Evolutionary conservation across 2,329 filamentous ascomycete genomes (phyloP), one percentile per base, ranked within the genome.

Genomic region (Pseudogymnoascus sp.): DNA sequence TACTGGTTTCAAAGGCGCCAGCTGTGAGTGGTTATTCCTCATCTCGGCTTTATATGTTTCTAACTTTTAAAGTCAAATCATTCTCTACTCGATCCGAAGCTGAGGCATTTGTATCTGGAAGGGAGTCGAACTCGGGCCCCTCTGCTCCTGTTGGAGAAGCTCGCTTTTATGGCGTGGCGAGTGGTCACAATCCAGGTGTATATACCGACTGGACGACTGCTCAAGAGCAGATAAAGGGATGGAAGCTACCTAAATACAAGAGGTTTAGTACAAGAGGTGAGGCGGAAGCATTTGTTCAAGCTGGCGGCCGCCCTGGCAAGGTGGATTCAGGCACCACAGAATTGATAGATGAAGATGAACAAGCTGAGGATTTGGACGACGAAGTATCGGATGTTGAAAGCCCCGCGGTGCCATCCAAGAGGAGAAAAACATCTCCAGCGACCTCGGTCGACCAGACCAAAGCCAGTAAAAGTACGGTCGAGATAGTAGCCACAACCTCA

Each of bases 81-180:
- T 97, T 96, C 72, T 77, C 81, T 8, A 85, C 83, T 0, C 78
- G 82, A 64, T 82, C 86, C 66, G 91, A 96, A 65, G 93, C 93
- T n/a, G 83, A 89, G 70, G 85, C 84, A 1, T 97, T 90, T 72
- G 80, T 91, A 26, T 84, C 82, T 1, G 89, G 90, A 57, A 82
- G 81, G 68, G 72, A 12, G 71, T 69, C 42, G 68, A 76, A 18
- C 70, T 77, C 21, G 73, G 77, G 42, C 69, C 76, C 59, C 73
- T 78, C 65, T 21, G 60, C 47, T 2, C 62, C 63, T 10, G 64
- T 47, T 76, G 79, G 54, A 71, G 77, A 60, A 79, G 36, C 59
- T 26, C 59, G 77, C 60, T 87, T 81, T 73, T 87, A 87, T 70
- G 85, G 80, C 3, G 83, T 88, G 5, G 85, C 84, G 1, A 77